Evolutionary conservation across 495 filamentous ascomycete genomes (phyloP), one percentile per base, ranked within the genome.

Genomic region (Hypomontagnella submonticulosa): DNA sequence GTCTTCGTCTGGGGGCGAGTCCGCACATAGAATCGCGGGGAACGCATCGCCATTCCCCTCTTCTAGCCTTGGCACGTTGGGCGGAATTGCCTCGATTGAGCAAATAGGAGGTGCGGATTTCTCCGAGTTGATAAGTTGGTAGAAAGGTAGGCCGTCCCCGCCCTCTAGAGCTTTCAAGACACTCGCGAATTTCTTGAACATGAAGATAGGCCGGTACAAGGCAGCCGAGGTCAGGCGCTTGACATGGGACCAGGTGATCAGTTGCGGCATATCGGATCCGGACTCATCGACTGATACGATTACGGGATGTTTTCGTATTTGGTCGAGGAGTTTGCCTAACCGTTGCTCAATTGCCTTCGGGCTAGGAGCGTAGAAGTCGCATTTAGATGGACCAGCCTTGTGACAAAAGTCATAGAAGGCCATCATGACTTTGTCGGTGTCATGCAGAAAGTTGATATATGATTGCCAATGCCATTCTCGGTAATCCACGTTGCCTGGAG

Each of bases 1-100:
- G 1, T 76, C 63, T 1, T 69, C 66, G 4, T 85, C 64, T 12
- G 76, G 77, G 23, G 80, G 79, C 0, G 81, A 81, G 71, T 93
- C 90, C 0, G 83, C 75, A 65, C 90, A 92, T 1, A 88, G 73
- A 38, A 92, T 87, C 2, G 87, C 86, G 12, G 78, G 66, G 8
- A 75, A 81, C 0, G 84, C 82, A 61, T 85, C 73, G 61, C 61
- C 75, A 4, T 78, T 81, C 42, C 78, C 84, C 58, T 76, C 77
- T 1, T 75, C 69, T 1, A 80, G 76, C 34, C 61, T 58, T 32
- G 72, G 69, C 13, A 67, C 53, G n/a, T 72, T 69, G 10, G 59
- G 64, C 30, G 68, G 72, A 38, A 74, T 74, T 48, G 41, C 49
- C 33, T 72, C 69, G 52, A 52, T 64, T 13, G 63, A 69, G 20